Evolutionary conservation across 441 rosid genomes (phyloP), one percentile per base, ranked within the genome.

Genomic region (Gossypium laxum): DNA sequence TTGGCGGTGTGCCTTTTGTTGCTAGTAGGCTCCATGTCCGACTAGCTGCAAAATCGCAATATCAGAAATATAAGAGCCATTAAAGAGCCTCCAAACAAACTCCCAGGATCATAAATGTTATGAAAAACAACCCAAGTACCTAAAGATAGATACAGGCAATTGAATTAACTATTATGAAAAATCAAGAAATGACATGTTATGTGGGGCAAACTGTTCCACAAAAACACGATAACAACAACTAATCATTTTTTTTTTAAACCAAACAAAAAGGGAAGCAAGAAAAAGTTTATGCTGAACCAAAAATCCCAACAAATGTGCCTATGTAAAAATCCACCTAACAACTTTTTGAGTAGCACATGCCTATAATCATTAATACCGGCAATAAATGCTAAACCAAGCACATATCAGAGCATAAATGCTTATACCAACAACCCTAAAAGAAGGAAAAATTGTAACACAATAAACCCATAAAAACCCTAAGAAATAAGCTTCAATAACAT

Each of bases 1-100:
- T 69, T 17, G 99, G 98, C 0, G 91, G 94, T 2, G 75, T 78
- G 76, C 98, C 97, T 72, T 84, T 87, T 63, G 87, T 79, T 38
- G 60, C 69, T n/a, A 96, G 97, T 77, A 83, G 91, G 76, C 88
- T 85, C 99, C 99, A 94, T 69, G 78, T 79, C 82, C 85, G 94
- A 63, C 72, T 84, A 69, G 80, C 98, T 94, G 87, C 81, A 77
- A 76, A 75, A 65, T 78, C 61, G 56, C 48, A 61, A 57, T 56
- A 62, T 66, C 65, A 8, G 18, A 48, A 47, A 24, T 15, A 47
- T 34, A 75, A 67, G 72, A 73, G 72, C 61, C 1, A 8, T 41
- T 34, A 28, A 52, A 47, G 26, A 67, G 30, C 15, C 71, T 4
- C 15, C 58, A 63, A 19, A 28, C 11, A 4, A 50, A 26, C 45